phyloP scores from a whole-genome alignment of 129 eudicot genomes.

The Lactuca sativa region DNA sequence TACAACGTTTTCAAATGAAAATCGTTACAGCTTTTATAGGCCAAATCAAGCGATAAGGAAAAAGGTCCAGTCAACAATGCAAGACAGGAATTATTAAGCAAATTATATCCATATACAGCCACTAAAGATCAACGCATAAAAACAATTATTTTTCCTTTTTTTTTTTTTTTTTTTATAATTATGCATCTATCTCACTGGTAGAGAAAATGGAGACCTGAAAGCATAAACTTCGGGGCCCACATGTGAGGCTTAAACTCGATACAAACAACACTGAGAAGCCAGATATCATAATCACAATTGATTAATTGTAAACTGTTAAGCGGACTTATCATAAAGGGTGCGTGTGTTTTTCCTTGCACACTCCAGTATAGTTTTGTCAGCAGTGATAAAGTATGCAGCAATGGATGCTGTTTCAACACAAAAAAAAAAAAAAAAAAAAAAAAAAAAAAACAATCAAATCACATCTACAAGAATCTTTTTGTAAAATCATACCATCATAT shows the following conservation, averaged over 20 bases:
- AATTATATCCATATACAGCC: constrained; percentile 10
- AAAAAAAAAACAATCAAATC: not conserved
- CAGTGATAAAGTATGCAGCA: constrained; percentile 83
- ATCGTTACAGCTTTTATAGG: not conserved
- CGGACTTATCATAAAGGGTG: constrained; percentile 43
- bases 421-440: constrained; percentile 4
- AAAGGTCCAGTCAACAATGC: constrained; percentile 6
- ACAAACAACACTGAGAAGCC: constrained; percentile 15
- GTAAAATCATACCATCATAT: not conserved
- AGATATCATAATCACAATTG: not conserved
- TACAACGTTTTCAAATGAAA: constrained; percentile 16
- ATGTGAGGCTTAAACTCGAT: constrained; percentile 10
- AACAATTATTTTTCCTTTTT: not conserved
- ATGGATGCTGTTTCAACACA: constrained; percentile 59
- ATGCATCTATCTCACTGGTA: constrained; percentile 18
- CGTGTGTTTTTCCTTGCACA: constrained; percentile 73
- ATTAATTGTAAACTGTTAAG: constrained; percentile 23
- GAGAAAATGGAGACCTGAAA: not conserved
- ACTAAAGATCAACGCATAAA: constrained; percentile 11
- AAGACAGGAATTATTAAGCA: constrained; percentile 20
- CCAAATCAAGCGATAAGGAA: not conserved
- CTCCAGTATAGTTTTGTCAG: constrained; percentile 88
- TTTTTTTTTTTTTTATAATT: not conserved
- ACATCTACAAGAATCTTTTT: not conserved
- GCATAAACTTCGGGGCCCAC: constrained; percentile 18